phyloP scores from a whole-genome alignment of 2,329 filamentous ascomycete species.

The Colletotrichum cuscutae region DNA sequence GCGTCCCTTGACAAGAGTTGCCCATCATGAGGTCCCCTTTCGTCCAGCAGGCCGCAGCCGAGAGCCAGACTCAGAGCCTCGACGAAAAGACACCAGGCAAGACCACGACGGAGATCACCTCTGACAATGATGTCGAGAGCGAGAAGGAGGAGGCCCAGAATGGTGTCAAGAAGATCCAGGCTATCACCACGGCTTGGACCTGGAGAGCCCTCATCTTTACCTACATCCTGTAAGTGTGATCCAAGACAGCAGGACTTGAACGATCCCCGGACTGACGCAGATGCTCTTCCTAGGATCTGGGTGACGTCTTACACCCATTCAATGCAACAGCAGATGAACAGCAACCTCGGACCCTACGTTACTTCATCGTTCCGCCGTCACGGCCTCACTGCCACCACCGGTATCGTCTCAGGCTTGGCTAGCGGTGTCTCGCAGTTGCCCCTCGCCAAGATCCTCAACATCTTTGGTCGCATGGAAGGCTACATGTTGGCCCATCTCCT shows the following conservation, averaged over 20 bases:
- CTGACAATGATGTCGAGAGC: constrained; percentile 4
- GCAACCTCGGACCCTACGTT: constrained; percentile 45
- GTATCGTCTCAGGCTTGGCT: constrained; percentile 53
- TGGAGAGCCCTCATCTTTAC: constrained; percentile 48
- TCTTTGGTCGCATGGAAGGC: constrained; percentile 50
- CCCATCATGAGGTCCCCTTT: constrained; percentile 20
- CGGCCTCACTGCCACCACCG: constrained; percentile 56
- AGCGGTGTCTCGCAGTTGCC: constrained; percentile 42
- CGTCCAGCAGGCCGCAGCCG: background rate
- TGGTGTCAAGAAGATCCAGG: constrained; percentile 30
- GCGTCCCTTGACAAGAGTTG: background rate
- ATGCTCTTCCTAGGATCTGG: constrained; percentile 47
- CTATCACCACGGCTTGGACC: constrained; percentile 50
- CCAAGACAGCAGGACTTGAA: background rate
- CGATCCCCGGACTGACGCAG: background rate
- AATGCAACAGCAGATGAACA: constrained; percentile 50
- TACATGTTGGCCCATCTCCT: constrained; percentile 49
- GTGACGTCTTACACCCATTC: constrained; percentile 55
- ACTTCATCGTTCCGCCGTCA: constrained; percentile 53
- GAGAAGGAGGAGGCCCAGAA: constrained; percentile 16
- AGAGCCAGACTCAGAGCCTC: constrained; percentile 22
- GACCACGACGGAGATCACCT: constrained; percentile 14
- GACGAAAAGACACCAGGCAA: constrained; percentile 14
- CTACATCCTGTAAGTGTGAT: constrained; percentile 48
- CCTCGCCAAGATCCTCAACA: constrained; percentile 52